Base-by-base conservation (phyloP, 495 filamentous ascomycete species). In the Gamarada debralockiae region DNA sequence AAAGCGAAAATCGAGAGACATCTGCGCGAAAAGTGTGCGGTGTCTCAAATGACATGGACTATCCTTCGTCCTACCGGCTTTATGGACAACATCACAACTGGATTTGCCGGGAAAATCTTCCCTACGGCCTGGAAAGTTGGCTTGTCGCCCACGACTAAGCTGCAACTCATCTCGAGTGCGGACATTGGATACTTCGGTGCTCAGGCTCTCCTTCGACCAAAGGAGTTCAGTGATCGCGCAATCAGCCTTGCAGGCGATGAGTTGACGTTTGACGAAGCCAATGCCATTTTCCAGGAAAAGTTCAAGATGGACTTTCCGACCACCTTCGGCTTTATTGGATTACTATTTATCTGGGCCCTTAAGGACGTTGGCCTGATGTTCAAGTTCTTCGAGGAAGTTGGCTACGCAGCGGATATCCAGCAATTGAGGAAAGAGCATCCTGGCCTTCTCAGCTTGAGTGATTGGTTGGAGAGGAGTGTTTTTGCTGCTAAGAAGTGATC, bases 101-200 rank as follows among this genome's bases (percentile, higher is more conserved):
- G 73, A n/a, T 79, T 86, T 57, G 56, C 68, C 6, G 81, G 78
- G 25, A 82, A 78, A 52, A 67, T 84, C 0, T 86, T 89, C 62
- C 73, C n/a, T n/a, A n/a, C 73, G 6, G 67, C 78, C 55, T 68
- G 70, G 31, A 50, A 37, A 42, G 31, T 34, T 45, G 58, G 52
- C 13, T 27, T 57, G n/a, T 22, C 20, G n/a, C n/a, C n/a, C 5
- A 68, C 75, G 55, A 71, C 71, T 25, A 60, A 68, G 20, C 55
- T 80, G 3, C 83, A 87, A 58, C 70, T 79, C 59, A 60, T 89
- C 14, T 67, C 79, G 0, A 70, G 70, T 0, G 59, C 57, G 1
- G 83, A 89, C 50, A 87, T 89, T 58, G 85, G 86, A 0, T 61
- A 72, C 31, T 85, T 88, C 48, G 84, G 67, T 2, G 81, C 79